A percentile compares a stretch with the other conserved stretches of the same genome.
Evolutionary conservation across 768 basidiomycete genomes (phyloP).

Genomic region (Plicaturopsis crispa): DNA sequence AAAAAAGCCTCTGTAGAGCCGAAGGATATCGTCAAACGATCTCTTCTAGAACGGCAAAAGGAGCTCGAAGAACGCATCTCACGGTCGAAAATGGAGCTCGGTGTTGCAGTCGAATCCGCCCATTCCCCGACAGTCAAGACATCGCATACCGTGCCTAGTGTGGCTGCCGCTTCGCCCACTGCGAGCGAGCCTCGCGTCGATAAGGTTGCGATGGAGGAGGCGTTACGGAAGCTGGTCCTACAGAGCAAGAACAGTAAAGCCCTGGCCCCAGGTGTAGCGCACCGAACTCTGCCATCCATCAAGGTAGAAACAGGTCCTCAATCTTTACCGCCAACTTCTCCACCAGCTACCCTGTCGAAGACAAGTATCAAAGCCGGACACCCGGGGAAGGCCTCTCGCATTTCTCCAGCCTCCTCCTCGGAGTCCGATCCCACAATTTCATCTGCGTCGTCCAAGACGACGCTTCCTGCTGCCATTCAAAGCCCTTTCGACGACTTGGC

Average conservation of each 20-base stretch:
- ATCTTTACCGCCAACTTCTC: neutral
- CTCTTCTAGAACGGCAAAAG: conserved; percentile 32
- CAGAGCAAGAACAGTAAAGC: conserved; percentile 28
- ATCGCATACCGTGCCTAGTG: neutral
- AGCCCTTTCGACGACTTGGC: conserved; percentile 47
- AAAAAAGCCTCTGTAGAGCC: conserved; percentile 29
- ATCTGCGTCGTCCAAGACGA: conserved; percentile 9
- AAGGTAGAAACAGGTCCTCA: conserved; percentile 2
- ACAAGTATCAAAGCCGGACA: neutral
- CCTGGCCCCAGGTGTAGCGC: conserved; percentile 14
- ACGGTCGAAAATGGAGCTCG: conserved; percentile 28
- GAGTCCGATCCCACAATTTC: conserved; percentile 2
- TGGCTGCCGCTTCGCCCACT: neutral
- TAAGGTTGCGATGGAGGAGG: conserved; percentile 34
- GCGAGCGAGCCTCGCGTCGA: conserved; percentile 6
- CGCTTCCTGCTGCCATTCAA: neutral
- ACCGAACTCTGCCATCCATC: conserved; percentile 25
- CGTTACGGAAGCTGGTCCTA: conserved; percentile 15
- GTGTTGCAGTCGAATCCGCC: neutral
- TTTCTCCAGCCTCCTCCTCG: conserved; percentile 5
- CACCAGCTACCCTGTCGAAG: neutral
- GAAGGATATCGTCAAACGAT: conserved; percentile 29
- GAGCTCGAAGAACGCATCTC: conserved; percentile 37
- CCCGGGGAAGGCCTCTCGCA: conserved; percentile 2
- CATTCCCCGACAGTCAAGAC: neutral